phyloP scores from a whole-genome alignment of 2,329 filamentous ascomycete species.

The Pseudogymnoascus sp. region DNA sequence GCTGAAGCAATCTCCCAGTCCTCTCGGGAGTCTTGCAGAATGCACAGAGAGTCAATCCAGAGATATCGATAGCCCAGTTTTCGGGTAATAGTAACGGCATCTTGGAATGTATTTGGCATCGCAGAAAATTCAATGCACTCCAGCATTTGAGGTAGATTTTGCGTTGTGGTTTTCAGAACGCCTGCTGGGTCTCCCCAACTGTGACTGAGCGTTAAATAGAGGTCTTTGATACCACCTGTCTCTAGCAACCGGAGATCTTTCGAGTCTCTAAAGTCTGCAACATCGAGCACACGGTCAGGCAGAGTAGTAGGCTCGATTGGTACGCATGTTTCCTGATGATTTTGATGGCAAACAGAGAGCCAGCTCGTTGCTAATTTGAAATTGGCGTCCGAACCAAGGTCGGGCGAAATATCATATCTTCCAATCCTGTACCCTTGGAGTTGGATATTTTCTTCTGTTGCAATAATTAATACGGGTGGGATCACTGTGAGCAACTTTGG shows the following conservation, averaged over 20 bases:
- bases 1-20: neutral
- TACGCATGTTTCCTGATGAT: neutral
- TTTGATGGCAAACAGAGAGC: neutral
- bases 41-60: neutral
- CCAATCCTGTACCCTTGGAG: neutral
- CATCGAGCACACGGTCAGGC: neutral
- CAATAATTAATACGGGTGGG: neutral
- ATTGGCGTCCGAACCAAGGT: neutral
- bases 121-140: neutral
- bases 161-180: neutral
- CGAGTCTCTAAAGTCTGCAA: neutral
- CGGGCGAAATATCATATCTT: neutral
- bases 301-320: neutral
- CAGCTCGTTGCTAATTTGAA: neutral
- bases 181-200: neutral
- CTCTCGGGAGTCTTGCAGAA: neutral
- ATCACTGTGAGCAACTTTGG: neutral
- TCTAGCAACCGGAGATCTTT: neutral
- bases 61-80: neutral
- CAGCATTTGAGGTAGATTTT: neutral
- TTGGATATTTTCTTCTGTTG: neutral
- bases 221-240: neutral
- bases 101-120: neutral
- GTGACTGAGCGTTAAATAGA: conserved; percentile 4
- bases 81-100: neutral